Percentiles rank a stretch among this genome's conserved stretches.
phyloP scores from a whole-genome alignment of 2,329 filamentous ascomycete genomes.

The Acrodontium crateriforme region DNA sequence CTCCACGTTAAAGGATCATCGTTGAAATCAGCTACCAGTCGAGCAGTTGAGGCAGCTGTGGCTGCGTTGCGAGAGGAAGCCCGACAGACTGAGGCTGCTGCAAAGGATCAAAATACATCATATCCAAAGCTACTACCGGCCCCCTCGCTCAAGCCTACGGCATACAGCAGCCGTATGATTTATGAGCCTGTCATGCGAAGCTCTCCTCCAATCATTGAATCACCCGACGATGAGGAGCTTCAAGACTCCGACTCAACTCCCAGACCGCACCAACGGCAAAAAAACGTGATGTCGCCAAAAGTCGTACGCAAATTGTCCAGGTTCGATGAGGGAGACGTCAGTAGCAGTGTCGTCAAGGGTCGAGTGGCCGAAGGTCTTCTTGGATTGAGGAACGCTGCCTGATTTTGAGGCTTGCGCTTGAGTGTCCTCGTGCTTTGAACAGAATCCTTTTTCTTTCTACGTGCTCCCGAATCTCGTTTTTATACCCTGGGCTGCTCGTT shows the following conservation, averaged over 20 bases:
- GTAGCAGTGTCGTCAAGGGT: conserved; percentile 35
- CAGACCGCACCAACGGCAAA: conserved; percentile 7
- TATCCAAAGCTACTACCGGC: conserved; percentile 20
- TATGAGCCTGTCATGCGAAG: conserved; percentile 19
- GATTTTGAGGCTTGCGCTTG: no score
- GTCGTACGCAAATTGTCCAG: background rate
- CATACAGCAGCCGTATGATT: conserved; percentile 25
- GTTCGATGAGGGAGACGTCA: conserved; percentile 21
- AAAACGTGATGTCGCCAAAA: background rate
- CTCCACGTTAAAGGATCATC: conserved; percentile 24
- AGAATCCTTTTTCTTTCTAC: no score
- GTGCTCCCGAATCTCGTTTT: no score
- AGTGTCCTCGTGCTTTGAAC: no score
- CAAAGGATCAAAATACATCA: conserved; percentile 1
- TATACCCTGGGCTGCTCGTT: no score
- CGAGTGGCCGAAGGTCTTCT: conserved; percentile 41
- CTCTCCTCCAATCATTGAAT: conserved; percentile 15
- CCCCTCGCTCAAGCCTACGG: conserved; percentile 26
- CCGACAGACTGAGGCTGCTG: conserved; percentile 1
- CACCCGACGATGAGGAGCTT: conserved; percentile 2
- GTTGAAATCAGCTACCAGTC: conserved; percentile 3
- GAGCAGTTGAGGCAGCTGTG: conserved; percentile 15
- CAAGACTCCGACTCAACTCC: no score
- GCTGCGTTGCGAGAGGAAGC: conserved; percentile 12
- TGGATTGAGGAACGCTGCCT: conserved; percentile 24